Percentiles rank a stretch among this genome's conserved stretches.
These are phyloP conservation scores for Vanderwaltozyma verrucispora DNA, from an alignment of 805 yeast genomes.

Conservation along the genomic window DNA sequence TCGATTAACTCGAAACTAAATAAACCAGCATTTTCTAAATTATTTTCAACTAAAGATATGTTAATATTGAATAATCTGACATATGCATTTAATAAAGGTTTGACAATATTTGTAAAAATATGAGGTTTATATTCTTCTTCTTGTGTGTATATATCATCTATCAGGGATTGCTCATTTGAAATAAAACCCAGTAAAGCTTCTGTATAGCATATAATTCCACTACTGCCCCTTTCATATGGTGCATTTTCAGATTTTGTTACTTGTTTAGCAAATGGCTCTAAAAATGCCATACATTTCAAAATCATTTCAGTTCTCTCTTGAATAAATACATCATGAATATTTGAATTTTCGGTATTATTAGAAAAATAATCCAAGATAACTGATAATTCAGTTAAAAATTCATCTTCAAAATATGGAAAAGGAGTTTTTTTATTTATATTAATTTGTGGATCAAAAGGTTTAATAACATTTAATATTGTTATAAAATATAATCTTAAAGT, in stretches of 20 bases:
- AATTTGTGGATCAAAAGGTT: conserved; percentile 37
- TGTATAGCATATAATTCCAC: conserved; percentile 45
- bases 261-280: conserved; percentile 38
- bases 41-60: conserved; percentile 31
- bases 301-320: conserved; percentile 36
- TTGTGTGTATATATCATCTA: conserved; percentile 33
- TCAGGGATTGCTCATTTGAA: conserved; percentile 39
- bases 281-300: conserved; percentile 33
- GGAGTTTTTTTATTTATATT: conserved; percentile 32
- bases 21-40: conserved; percentile 39
- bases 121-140: conserved; percentile 22
- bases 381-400: conserved; percentile 30
- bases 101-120: conserved; percentile 28
- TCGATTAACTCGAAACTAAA: conserved; percentile 53
- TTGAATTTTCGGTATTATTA: conserved; percentile 21
- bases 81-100: conserved; percentile 31
- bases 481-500: conserved; percentile 42
- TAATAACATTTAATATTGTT: conserved; percentile 32
- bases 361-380: conserved; percentile 39
- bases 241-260: conserved; percentile 29
- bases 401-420: conserved; percentile 32
- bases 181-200: conserved; percentile 41
- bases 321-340: conserved; percentile 30
- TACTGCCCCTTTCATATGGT: conserved; percentile 52
- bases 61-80: conserved; percentile 31